phyloP scores from a whole-genome alignment of 2,329 filamentous ascomycete genomes.

The Chalaropsis thielavioides region DNA sequence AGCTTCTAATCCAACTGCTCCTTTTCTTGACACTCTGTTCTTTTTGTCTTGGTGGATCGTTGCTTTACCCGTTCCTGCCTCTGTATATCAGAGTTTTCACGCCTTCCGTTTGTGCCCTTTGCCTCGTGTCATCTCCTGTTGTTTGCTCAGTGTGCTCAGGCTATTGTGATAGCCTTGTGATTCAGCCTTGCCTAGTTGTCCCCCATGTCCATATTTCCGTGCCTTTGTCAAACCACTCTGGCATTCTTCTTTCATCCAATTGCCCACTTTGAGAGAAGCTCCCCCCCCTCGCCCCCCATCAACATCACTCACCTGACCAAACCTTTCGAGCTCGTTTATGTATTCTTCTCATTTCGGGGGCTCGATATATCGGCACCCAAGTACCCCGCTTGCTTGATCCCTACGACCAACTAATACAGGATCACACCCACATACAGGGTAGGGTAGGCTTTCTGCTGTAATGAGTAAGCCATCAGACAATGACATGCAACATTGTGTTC shows the following conservation, averaged over 20 bases:
- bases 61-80: neutral
- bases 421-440: neutral
- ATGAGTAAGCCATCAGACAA: neutral
- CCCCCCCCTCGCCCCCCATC: neutral
- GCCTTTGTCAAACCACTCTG: neutral
- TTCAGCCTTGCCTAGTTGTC: neutral
- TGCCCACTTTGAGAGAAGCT: neutral
- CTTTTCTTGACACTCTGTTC: slow-evolving; percentile 1
- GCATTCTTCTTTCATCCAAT: neutral
- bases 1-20: neutral
- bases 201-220: neutral
- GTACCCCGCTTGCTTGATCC: neutral
- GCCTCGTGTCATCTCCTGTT: neutral
- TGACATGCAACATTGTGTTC: neutral
- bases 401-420: slow-evolving; percentile 1
- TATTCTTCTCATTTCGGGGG: neutral
- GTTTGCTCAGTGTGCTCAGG: neutral
- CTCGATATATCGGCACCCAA: neutral
- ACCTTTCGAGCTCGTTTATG: neutral
- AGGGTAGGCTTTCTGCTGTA: neutral
- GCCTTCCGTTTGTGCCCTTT: neutral
- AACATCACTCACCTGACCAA: neutral
- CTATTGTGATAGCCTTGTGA: neutral
- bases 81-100: neutral
- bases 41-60: neutral